Evolutionary conservation across 176 grass and related monocot species (phyloP).

Genomic region (Typha latifolia): DNA sequence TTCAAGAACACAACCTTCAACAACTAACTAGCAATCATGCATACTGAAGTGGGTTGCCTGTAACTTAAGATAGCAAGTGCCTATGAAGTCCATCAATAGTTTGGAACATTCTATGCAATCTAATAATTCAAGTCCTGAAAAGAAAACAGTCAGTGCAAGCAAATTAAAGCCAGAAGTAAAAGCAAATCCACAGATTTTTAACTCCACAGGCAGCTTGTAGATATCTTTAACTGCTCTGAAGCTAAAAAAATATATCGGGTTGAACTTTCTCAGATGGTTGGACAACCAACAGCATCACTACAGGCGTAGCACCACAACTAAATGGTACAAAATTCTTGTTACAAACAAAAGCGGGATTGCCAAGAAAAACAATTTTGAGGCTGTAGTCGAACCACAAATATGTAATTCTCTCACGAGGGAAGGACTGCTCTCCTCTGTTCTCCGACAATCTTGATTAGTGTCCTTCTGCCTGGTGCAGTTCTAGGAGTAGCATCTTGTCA

Average conservation of each 20-base stretch:
- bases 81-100: no score
- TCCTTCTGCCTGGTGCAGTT: background rate
- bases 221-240: background rate
- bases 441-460: background rate
- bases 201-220: background rate
- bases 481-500: background rate
- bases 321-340: background rate
- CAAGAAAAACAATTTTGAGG: no score
- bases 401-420: no score
- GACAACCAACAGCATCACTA: background rate
- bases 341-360: background rate
- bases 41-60: no score
- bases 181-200: background rate
- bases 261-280: background rate
- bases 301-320: background rate
- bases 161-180: no score
- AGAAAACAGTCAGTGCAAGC: no score
- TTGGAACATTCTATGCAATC: no score
- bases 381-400: no score
- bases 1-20: no score
- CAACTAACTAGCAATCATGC: no score
- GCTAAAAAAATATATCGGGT: background rate
- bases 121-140: no score
- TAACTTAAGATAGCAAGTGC: no score
- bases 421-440: background rate